A percentile compares a stretch with the other conserved stretches of the same genome.
These are phyloP conservation scores for Penicillium digitatum DNA, from an alignment of 2,329 filamentous ascomycete species.

Conservation along the genomic window DNA sequence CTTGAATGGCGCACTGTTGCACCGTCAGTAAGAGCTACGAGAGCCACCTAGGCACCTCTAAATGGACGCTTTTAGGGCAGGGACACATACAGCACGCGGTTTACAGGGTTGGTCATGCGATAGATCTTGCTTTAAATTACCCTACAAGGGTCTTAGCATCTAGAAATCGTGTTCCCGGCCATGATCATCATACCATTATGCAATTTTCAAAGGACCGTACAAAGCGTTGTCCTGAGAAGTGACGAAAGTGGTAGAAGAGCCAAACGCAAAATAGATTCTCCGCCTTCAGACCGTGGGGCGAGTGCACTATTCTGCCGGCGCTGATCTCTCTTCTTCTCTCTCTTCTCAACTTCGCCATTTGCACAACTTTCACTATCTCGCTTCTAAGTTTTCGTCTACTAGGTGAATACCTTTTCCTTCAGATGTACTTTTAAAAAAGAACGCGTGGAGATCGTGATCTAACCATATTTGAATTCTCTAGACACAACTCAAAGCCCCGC, in stretches of 20 bases:
- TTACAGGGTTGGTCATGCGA: constrained; percentile 76
- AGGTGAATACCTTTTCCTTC: constrained; percentile 2
- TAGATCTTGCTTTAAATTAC: constrained; percentile 63
- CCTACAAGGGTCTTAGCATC: constrained; percentile 23
- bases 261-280: constrained; percentile 39
- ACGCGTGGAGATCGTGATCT: background rate
- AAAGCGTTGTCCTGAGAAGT: background rate
- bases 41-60: background rate
- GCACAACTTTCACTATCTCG: background rate
- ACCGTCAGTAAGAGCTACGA: constrained; percentile 17
- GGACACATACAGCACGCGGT: constrained; percentile 66
- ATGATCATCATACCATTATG: constrained; percentile 10
- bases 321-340: constrained; percentile 28
- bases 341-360: constrained; percentile 13
- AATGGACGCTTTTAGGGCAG: background rate
- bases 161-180: background rate
- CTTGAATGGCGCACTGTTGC: constrained; percentile 81
- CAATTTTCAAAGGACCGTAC: background rate
- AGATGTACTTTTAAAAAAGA: background rate
- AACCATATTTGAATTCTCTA: background rate
- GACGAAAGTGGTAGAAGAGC: constrained; percentile 17
- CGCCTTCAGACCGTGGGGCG: constrained; percentile 24
- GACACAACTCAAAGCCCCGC: background rate
- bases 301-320: constrained; percentile 26
- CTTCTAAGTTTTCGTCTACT: background rate